Evolutionary conservation across 2,329 filamentous ascomycete genomes (phyloP).

Genomic region (Helotiales sp.): DNA sequence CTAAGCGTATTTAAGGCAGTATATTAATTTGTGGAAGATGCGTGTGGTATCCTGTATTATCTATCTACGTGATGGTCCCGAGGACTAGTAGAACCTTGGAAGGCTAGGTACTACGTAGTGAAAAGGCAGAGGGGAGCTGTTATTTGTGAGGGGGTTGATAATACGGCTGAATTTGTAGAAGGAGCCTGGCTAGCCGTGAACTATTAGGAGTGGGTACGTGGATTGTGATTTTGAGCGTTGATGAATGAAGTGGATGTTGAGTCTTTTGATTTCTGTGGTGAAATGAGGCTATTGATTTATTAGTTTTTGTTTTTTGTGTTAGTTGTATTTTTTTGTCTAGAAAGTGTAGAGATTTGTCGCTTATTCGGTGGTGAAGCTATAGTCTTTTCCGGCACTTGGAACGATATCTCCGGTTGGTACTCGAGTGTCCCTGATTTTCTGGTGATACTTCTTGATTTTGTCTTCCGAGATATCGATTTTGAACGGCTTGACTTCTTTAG

Average conservation of each 20-base stretch:
- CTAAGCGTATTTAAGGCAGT: background rate
- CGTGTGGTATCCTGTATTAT: background rate
- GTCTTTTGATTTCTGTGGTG: background rate
- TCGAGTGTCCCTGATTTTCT: background rate
- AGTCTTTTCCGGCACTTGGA: background rate
- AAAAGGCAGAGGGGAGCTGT: background rate
- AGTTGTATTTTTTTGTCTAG: background rate
- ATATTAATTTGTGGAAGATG: background rate
- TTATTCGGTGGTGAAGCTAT: background rate
- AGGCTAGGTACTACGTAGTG: background rate
- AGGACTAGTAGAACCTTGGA: background rate
- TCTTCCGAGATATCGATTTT: background rate
- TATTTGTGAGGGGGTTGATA: background rate
- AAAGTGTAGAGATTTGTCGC: background rate
- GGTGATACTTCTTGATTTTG: background rate
- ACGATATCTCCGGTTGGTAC: background rate
- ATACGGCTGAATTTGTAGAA: constrained; percentile 59
- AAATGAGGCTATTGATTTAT: background rate
- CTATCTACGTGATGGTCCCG: background rate
- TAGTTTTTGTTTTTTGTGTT: background rate
- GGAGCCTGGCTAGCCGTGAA: constrained; percentile 72
- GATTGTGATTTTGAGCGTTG: constrained; percentile 53
- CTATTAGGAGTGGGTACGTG: constrained; percentile 68
- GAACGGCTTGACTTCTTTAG: background rate
- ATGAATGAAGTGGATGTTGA: constrained; percentile 64